Conservation (phyloP, 108 stramenopile species). For the Nannochloropsis salina region DNA sequence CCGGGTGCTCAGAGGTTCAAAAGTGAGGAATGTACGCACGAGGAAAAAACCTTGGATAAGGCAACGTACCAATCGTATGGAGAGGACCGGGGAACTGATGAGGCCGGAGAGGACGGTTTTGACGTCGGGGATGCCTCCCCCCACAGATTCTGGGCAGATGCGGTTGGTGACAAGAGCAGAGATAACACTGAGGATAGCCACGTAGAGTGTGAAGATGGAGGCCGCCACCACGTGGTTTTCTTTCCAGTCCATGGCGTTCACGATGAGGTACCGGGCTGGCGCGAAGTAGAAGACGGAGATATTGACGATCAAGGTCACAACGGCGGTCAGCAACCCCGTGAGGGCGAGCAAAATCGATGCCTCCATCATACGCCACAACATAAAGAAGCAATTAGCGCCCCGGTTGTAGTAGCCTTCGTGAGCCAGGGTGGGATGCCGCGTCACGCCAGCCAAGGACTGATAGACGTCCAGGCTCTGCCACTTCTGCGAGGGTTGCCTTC, state of each 20-base stretch:
- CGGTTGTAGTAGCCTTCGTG: background rate
- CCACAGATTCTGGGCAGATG: conserved; percentile 40
- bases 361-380: background rate
- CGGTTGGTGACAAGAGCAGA: conserved; percentile 25
- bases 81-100: background rate
- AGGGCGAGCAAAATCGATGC: background rate
- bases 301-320: background rate
- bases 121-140: conserved; percentile 48
- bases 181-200: background rate
- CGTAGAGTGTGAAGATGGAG: background rate
- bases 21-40: background rate
- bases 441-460: conserved; percentile 4
- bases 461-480: background rate
- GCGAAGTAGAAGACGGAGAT: background rate
- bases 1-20: background rate
- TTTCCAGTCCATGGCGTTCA: background rate
- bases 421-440: background rate
- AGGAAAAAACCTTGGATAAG: background rate
- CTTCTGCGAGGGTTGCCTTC: conserved; percentile 15
- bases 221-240: background rate
- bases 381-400: conserved; percentile 5
- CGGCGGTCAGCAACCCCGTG: background rate
- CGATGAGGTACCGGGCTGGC: background rate
- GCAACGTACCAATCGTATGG: background rate
- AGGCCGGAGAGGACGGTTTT: conserved; percentile 27